Evolutionary conservation across 2,329 filamentous ascomycete species (phyloP), one percentile per base, ranked within the genome.

Genomic region (Gnomoniopsis smithogilvyi): DNA sequence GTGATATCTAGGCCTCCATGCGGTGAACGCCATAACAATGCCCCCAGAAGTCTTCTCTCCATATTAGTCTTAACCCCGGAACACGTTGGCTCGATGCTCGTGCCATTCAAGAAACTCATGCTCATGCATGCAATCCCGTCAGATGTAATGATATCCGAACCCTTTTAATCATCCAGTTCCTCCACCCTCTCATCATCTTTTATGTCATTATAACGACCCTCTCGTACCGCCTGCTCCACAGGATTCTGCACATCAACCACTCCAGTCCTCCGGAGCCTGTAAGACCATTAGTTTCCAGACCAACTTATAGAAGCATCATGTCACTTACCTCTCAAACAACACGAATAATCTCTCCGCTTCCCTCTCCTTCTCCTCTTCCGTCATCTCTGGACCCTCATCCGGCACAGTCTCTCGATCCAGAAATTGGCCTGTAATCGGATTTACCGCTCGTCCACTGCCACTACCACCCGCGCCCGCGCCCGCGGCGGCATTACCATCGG

Each of bases 311-410:
- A 34, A n/a, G 14, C 15, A 41, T 64, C 76, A 63, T 21, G 17
- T 17, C 38, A 21, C 43, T 21, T 76, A 89, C 88, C 90, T 83
- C 73, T 97, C 92, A 73, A 97, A 97, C 3, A 97, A 76, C 14
- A 96, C 92, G 75, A 96, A 97, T 1, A 97, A 74, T 58, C 86
- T 84, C 73, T 97, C 94, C 0, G 93, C 94, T 70, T 99, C 95
- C 59, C 90, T 81, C 72, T 96, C 91, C 72, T 94, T 97, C 76
- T 98, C 94, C 64, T 93, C 92, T 50, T 90, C 79, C 0, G 90
- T 95, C 94, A 98, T 96, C 51, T 90, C 85, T 1, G 86, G 85
- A 12, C 78, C 72, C 3, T 85, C 75, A 43, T 43, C 33, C 7
- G 84, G 77, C 7, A 77, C 74, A 56, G 79, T 81, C 72, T 94